phyloP scores from a whole-genome alignment of 2,329 filamentous ascomycete species.

The Epichloe typhina region DNA sequence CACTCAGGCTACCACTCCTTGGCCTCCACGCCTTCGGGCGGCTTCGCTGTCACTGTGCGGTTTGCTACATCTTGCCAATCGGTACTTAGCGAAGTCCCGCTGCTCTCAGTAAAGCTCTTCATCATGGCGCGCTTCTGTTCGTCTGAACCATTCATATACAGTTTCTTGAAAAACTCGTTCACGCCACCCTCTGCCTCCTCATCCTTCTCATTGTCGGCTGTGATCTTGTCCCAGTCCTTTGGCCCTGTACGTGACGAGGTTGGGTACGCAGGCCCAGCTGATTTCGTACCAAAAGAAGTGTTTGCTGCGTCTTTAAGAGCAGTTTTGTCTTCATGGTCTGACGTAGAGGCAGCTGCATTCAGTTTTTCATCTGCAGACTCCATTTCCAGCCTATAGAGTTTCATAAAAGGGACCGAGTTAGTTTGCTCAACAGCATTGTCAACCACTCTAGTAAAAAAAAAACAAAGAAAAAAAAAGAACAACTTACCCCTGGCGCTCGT shows the following conservation, averaged over 20 bases:
- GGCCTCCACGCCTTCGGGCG: slow-evolving; percentile 65
- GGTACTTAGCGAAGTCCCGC: slow-evolving; percentile 83
- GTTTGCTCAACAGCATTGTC: not conserved
- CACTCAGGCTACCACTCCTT: slow-evolving; percentile 47
- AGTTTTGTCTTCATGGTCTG: not conserved
- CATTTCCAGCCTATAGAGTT: not conserved
- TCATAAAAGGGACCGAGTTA: not conserved
- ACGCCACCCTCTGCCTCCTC: slow-evolving; percentile 50
- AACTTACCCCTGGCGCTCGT: not conserved
- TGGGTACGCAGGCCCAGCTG: slow-evolving; percentile 52
- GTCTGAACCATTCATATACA: slow-evolving; percentile 63
- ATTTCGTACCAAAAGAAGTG: not conserved
- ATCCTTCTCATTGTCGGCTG: slow-evolving; percentile 39
- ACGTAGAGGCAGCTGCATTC: not conserved
- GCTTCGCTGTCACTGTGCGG: slow-evolving; percentile 56
- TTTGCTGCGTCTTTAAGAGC: not conserved
- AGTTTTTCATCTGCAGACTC: not conserved
- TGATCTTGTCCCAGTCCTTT: slow-evolving; percentile 86
- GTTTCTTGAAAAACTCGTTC: slow-evolving; percentile 77
- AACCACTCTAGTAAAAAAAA: not conserved
- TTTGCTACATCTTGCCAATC: slow-evolving; percentile 75
- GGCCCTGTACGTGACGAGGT: slow-evolving; percentile 72
- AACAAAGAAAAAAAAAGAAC: not conserved
- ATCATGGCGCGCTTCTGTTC: slow-evolving; percentile 90
- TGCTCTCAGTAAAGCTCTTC: slow-evolving; percentile 92